phyloP scores from a whole-genome alignment of 805 yeast species.

The Ogataea minuta region DNA sequence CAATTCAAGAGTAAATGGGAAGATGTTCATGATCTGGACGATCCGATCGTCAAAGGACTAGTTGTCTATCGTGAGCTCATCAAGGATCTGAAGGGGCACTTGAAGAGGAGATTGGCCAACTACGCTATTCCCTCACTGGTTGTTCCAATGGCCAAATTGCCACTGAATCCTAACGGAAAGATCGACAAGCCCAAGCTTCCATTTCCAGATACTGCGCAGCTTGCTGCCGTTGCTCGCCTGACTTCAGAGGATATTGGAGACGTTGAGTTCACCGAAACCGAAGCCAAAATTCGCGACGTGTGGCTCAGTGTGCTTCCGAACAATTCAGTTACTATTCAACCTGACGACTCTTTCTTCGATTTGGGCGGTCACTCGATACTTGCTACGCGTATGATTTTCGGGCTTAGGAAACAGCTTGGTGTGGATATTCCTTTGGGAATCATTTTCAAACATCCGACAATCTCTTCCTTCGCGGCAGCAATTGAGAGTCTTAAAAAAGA shows the following conservation, averaged over 20 bases:
- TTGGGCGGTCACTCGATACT: slow-evolving; percentile 97
- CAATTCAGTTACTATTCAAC: slow-evolving; percentile 72
- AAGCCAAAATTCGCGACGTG: slow-evolving; percentile 68
- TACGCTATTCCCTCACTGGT: slow-evolving; percentile 92
- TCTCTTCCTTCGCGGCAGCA: slow-evolving; percentile 72
- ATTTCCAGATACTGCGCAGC: slow-evolving; percentile 87
- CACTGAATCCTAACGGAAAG: slow-evolving; percentile 97
- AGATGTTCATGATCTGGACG: slow-evolving; percentile 47
- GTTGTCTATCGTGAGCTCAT: slow-evolving; percentile 73
- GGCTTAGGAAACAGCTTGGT: slow-evolving; percentile 71
- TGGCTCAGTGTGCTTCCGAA: slow-evolving; percentile 88
- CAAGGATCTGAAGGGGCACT: slow-evolving; percentile 74
- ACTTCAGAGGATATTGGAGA: slow-evolving; percentile 43
- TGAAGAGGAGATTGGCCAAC: slow-evolving; percentile 85
- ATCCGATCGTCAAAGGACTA: slow-evolving; percentile 75
- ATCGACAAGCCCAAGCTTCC: slow-evolving; percentile 97
- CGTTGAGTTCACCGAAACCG: slow-evolving; percentile 58
- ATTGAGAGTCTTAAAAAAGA: slow-evolving; percentile 57
- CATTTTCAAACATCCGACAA: slow-evolving; percentile 86
- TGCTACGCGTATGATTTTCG: slow-evolving; percentile 96
- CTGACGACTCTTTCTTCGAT: slow-evolving; percentile 90
- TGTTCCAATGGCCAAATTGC: slow-evolving; percentile 82
- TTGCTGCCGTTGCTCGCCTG: slow-evolving; percentile 67
- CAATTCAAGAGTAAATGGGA: slow-evolving; percentile 51
- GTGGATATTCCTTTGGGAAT: slow-evolving; percentile 87